Percentiles rank a stretch among this genome's conserved stretches.
Evolutionary conservation across 179 eudicot genomes (phyloP).

Genomic region (Sideroxylon spinosum): DNA sequence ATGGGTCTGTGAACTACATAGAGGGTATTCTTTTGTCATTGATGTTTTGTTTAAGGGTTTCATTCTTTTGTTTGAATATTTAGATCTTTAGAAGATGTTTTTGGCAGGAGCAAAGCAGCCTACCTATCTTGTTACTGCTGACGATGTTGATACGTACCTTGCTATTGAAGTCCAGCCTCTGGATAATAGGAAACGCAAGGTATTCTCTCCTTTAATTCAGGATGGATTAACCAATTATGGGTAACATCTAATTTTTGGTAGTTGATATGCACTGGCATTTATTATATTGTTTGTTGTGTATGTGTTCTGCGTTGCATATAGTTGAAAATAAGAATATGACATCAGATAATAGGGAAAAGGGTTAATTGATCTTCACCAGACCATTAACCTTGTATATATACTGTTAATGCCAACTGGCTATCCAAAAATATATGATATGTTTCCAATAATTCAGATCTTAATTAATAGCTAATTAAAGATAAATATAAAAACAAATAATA

Average conservation of each 20-base stretch:
- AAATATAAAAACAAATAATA: too few species aligned
- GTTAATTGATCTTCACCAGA: too few species aligned
- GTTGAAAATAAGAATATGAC: too few species aligned
- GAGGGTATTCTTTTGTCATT: slow-evolving; percentile 50
- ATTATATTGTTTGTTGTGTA: background rate
- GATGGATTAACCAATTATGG: background rate
- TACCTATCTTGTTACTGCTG: slow-evolving; percentile 80
- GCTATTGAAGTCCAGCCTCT: slow-evolving; percentile 97
- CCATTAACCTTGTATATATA: too few species aligned
- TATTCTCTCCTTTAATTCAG: slow-evolving; percentile 18
- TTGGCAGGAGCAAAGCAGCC: slow-evolving; percentile 93
- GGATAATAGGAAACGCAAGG: slow-evolving; percentile 91
- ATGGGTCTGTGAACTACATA: slow-evolving; percentile 87
- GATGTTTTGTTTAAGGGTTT: slow-evolving; percentile 12
- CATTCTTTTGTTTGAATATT: slow-evolving; percentile 5
- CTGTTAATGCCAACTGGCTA: too few species aligned
- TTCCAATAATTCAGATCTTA: too few species aligned
- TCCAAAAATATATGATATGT: too few species aligned
- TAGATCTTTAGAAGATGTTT: slow-evolving; percentile 20
- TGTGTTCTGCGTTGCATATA: background rate
- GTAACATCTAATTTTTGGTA: background rate
- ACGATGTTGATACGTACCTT: slow-evolving; percentile 74
- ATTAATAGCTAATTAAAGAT: too few species aligned
- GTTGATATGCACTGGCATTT: too few species aligned
- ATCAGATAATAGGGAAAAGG: too few species aligned